A percentile compares a stretch with the other conserved stretches of the same genome.
Conservation (phyloP, 805 yeast genomes). For the Candida nemodendra region DNA sequence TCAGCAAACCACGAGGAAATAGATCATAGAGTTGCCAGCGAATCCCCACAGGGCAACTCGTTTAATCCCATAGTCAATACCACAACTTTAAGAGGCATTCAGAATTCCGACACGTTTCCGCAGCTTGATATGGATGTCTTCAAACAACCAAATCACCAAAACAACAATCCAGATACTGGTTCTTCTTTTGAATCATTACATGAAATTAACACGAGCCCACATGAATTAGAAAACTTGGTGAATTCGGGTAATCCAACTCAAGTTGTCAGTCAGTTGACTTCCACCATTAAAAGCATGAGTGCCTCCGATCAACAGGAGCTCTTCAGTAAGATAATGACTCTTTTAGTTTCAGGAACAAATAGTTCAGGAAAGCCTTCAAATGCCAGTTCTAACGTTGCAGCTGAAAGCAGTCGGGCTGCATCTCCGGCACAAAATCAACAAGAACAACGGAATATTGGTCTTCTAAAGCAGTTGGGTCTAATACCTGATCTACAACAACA, state of each 20-base stretch:
- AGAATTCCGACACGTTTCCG: slow-evolving; percentile 17
- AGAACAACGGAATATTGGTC: slow-evolving; percentile 4
- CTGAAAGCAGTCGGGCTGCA: too few species aligned
- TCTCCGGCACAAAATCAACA: slow-evolving; percentile 12
- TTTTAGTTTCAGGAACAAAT: too few species aligned
- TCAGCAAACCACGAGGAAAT: neutral
- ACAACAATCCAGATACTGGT: neutral
- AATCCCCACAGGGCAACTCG: too few species aligned
- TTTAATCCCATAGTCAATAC: too few species aligned
- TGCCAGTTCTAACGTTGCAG: too few species aligned
- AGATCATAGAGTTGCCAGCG: too few species aligned
- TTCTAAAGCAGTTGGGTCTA: slow-evolving; percentile 14
- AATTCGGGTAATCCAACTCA: too few species aligned
- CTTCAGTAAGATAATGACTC: slow-evolving; percentile 16
- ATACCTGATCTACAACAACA: slow-evolving; percentile 3
- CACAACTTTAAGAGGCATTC: slow-evolving; percentile 1
- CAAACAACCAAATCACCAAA: slow-evolving; percentile 5
- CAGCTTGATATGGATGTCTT: slow-evolving; percentile 21
- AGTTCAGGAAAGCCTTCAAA: too few species aligned
- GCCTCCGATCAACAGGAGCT: slow-evolving; percentile 25
- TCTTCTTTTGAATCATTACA: neutral
- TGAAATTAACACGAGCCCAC: too few species aligned
- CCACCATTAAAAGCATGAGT: slow-evolving; percentile 24
- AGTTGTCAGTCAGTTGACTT: slow-evolving; percentile 20
- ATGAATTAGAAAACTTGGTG: too few species aligned